Percentiles rank a stretch among this genome's conserved stretches.
Conservation (phyloP, 768 basidiomycete species). For the Leccinellum luteum region DNA sequence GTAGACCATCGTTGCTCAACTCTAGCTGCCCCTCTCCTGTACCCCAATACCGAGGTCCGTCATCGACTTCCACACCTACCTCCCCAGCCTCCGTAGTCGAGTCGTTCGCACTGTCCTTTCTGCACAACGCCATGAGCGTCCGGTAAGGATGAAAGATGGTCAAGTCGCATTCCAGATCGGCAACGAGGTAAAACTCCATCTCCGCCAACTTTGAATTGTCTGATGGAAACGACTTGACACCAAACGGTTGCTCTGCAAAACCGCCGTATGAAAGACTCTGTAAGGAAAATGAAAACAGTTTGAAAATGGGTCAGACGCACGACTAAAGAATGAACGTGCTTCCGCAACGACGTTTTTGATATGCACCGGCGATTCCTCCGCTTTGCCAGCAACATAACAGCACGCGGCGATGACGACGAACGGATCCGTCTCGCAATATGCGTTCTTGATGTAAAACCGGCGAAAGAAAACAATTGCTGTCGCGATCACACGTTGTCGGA, state of each 20-base stretch:
- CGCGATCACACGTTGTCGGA: conserved; percentile 89
- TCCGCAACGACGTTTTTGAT: conserved; percentile 91
- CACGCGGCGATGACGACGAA: conserved; percentile 92
- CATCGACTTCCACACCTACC: conserved; percentile 52
- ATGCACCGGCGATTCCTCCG: conserved; percentile 93
- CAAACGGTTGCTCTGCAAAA: conserved; percentile 60
- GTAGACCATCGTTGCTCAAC: conserved; percentile 71
- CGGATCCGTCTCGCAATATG: conserved; percentile 94
- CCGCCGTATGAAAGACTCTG: neutral
- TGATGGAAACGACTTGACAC: conserved; percentile 74
- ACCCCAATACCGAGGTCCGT: conserved; percentile 70
- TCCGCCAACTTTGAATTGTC: conserved; percentile 93
- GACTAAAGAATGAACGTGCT: conserved; percentile 71
- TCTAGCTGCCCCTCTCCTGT: conserved; percentile 77
- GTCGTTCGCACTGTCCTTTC: conserved; percentile 44
- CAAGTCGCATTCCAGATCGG: conserved; percentile 94
- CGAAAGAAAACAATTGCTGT: conserved; percentile 95
- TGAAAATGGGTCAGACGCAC: conserved; percentile 38
- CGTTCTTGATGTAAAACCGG: conserved; percentile 95
- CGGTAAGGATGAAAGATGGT: conserved; percentile 95
- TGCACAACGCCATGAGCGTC: conserved; percentile 75
- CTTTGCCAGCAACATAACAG: conserved; percentile 94
- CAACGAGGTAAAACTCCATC: conserved; percentile 98
- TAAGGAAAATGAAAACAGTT: neutral
- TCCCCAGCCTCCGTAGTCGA: conserved; percentile 54